Percentiles rank a stretch among this genome's conserved stretches.
These are phyloP conservation scores for Leptodontidium sp. DNA, from an alignment of 2,329 filamentous ascomycete species.

Conservation along the genomic window DNA sequence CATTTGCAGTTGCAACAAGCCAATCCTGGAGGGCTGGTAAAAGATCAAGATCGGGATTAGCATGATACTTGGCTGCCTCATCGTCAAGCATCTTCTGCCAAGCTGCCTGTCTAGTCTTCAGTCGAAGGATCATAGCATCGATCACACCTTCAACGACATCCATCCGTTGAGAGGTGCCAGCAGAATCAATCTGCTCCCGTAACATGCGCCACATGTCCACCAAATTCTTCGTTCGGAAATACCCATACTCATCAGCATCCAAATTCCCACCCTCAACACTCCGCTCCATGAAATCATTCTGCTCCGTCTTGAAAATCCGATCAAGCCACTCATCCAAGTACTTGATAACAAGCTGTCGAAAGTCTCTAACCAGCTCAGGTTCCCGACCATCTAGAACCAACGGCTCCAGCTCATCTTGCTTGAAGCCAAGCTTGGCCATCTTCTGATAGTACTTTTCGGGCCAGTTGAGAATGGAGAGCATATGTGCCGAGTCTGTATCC, in stretches of 20 bases:
- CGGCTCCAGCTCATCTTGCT: conserved; percentile 77
- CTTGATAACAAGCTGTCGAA: conserved; percentile 93
- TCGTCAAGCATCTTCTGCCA: conserved; percentile 92
- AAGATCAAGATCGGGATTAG: conserved; percentile 64
- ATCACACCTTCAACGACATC: conserved; percentile 96
- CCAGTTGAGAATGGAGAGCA: conserved; percentile 93
- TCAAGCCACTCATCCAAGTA: conserved; percentile 98
- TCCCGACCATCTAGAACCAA: conserved; percentile 92
- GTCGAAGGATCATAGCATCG: conserved; percentile 91
- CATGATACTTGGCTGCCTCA: conserved; percentile 79
- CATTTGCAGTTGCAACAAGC: conserved; percentile 96
- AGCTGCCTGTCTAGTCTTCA: conserved; percentile 81
- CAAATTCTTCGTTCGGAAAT: conserved; percentile 89
- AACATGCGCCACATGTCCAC: conserved; percentile 98
- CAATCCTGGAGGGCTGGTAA: conserved; percentile 91
- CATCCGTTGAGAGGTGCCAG: conserved; percentile 81
- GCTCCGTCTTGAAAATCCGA: conserved; percentile 84
- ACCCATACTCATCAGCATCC: conserved; percentile 87
- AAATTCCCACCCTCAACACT: conserved; percentile 77
- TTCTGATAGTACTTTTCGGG: conserved; percentile 95
- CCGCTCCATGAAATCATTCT: conserved; percentile 80
- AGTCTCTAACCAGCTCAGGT: conserved; percentile 89
- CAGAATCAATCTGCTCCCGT: conserved; percentile 87
- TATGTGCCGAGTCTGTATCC: conserved; percentile 83
- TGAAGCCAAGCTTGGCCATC: conserved; percentile 89